Evolutionary conservation across 345 rosid genomes (phyloP).

Genomic region (Gossypium ekmanianum): DNA sequence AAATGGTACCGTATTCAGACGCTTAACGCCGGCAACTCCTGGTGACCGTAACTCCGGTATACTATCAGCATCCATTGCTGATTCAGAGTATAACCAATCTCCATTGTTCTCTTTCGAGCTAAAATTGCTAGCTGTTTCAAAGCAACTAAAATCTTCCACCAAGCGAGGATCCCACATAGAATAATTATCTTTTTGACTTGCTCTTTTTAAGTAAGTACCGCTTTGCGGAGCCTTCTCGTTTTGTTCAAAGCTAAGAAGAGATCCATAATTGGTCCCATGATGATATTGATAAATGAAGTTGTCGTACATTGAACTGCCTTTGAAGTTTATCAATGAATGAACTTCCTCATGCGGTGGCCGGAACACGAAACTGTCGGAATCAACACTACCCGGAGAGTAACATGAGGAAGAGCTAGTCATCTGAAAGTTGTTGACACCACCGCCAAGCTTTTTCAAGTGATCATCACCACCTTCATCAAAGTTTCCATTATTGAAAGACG

Average conservation of each 20-base stretch:
- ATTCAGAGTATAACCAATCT: slow-evolving; percentile 64
- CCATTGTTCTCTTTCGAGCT: slow-evolving; percentile 33
- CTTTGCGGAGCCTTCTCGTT: slow-evolving; percentile 21
- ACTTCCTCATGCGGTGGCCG: slow-evolving; percentile 29
- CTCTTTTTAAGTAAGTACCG: slow-evolving; percentile 1
- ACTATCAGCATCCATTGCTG: slow-evolving; percentile 38
- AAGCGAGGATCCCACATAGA: slow-evolving; percentile 44
- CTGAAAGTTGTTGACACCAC: slow-evolving; percentile 23
- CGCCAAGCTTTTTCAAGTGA: slow-evolving; percentile 18
- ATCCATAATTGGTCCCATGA: slow-evolving; percentile 29
- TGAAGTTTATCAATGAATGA: slow-evolving; percentile 67
- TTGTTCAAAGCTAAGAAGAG: slow-evolving; percentile 67
- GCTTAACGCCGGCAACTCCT: slow-evolving; percentile 44
- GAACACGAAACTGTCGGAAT: slow-evolving; percentile 44
- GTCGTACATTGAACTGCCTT: slow-evolving; percentile 19
- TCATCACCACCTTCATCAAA: slow-evolving; percentile 27
- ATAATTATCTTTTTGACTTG: slow-evolving; percentile 21
- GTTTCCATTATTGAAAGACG: slow-evolving; percentile 18
- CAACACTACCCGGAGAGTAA: slow-evolving; percentile 43
- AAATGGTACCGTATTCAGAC: slow-evolving; percentile 42
- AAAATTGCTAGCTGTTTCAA: slow-evolving; percentile 34
- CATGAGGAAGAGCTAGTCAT: slow-evolving; percentile 29
- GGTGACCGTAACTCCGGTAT: slow-evolving; percentile 36
- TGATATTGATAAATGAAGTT: slow-evolving; percentile 11
- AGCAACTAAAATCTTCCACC: slow-evolving; percentile 33